A percentile compares a stretch with the other conserved stretches of the same genome.
Evolutionary conservation across 2,329 filamentous ascomycete species (phyloP).

Genomic region (Colletotrichum somersetense): DNA sequence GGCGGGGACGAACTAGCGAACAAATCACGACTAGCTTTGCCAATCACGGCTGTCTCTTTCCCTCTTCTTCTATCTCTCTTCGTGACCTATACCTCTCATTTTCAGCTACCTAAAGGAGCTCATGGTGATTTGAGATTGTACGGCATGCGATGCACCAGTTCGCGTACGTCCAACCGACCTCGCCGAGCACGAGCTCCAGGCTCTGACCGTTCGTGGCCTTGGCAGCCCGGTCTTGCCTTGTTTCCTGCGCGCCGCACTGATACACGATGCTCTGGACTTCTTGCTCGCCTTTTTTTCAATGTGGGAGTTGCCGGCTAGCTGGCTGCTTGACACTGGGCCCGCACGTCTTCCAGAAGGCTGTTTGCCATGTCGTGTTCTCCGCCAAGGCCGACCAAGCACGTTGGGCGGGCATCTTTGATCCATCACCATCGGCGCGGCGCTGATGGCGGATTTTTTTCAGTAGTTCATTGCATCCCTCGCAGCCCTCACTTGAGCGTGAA

Average conservation of each 20-base stretch:
- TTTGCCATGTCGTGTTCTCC: background rate
- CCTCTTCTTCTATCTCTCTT: background rate
- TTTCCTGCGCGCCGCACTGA: background rate
- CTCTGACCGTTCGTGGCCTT: background rate
- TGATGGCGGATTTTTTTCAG: background rate
- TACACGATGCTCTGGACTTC: background rate
- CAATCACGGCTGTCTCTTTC: background rate
- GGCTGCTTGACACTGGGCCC: background rate
- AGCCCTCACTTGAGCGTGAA: constrained; percentile 69
- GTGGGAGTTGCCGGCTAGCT: background rate
- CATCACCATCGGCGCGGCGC: background rate
- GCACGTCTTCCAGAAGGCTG: background rate
- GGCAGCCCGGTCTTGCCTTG: background rate
- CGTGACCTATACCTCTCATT: background rate
- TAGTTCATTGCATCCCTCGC: background rate
- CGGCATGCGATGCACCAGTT: background rate
- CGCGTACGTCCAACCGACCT: background rate
- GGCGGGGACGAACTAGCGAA: constrained; percentile 1
- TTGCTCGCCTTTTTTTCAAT: background rate
- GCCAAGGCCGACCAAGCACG: background rate
- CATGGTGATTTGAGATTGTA: no score
- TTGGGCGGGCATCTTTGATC: background rate
- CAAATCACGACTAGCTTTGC: background rate
- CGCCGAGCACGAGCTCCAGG: background rate
- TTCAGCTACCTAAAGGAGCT: background rate